Percentiles rank a stretch among this genome's conserved stretches.
Conservation (phyloP, 2,329 filamentous ascomycete species). For the Apiospora rasikravindrae region DNA sequence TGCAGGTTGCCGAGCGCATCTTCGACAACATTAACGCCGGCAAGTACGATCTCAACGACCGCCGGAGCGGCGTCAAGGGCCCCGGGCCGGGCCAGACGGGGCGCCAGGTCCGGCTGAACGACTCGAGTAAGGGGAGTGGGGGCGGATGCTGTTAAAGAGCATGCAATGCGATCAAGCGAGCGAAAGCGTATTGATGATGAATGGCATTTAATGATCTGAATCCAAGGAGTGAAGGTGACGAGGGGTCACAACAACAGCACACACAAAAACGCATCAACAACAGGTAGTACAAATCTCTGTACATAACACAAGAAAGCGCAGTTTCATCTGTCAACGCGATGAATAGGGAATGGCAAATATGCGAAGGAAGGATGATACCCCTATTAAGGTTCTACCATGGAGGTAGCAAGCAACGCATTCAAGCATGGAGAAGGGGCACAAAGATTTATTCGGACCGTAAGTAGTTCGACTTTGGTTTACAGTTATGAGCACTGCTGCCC, state of each 20-base stretch:
- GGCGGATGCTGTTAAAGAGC: constrained; percentile 55
- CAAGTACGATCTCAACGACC: constrained; percentile 91
- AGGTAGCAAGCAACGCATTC: not conserved
- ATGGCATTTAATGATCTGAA: not conserved
- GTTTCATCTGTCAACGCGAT: not conserved
- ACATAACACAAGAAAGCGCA: not conserved
- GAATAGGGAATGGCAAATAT: constrained; percentile 12
- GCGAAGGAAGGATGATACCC: constrained; percentile 11
- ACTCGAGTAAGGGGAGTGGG: constrained; percentile 44
- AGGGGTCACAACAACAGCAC: not conserved
- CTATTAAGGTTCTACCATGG: not conserved
- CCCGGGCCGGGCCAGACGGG: constrained; percentile 53
- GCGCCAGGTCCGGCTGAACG: constrained; percentile 52
- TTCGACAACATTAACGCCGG: constrained; percentile 96
- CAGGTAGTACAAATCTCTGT: constrained; percentile 8
- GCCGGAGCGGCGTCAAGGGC: constrained; percentile 88
- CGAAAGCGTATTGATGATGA: not conserved
- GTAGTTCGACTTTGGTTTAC: constrained; percentile 9
- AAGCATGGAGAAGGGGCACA: constrained; percentile 6
- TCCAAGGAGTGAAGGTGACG: not conserved
- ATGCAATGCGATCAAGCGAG: not conserved
- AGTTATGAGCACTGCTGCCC: constrained; percentile 5
- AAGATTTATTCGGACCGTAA: constrained; percentile 1
- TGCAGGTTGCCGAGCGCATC: constrained; percentile 92
- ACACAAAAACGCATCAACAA: constrained; percentile 6